Percentiles rank a stretch among this genome's conserved stretches.
Conservation (phyloP, 495 filamentous ascomycete genomes). For the Neurospora cerealis region DNA sequence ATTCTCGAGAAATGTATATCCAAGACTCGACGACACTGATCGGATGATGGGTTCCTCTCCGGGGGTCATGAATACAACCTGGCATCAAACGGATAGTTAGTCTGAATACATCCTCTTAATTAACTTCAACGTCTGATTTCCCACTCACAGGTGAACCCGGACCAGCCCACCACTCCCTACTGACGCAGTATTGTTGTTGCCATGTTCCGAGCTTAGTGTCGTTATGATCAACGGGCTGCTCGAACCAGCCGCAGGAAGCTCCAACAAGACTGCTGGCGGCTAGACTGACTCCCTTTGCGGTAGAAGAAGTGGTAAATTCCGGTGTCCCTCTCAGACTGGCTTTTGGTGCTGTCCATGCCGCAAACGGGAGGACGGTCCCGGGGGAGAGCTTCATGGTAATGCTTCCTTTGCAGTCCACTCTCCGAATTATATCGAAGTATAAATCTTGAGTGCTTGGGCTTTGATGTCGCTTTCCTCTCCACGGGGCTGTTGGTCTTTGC, state of each 20-base stretch:
- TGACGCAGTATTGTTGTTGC: constrained; percentile 17
- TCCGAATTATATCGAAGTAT: no score
- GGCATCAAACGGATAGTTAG: not conserved
- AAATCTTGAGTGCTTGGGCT: not conserved
- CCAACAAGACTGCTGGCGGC: not conserved
- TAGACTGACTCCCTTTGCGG: constrained; percentile 1
- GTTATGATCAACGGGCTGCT: constrained; percentile 16
- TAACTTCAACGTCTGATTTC: no score
- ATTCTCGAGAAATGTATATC: constrained; percentile 39
- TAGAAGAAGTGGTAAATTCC: not conserved
- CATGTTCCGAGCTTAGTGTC: constrained; percentile 9
- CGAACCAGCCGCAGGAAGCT: constrained; percentile 14
- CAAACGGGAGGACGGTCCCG: constrained; percentile 7
- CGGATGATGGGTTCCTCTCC: constrained; percentile 41
- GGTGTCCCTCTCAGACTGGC: constrained; percentile 3
- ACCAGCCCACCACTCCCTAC: constrained; percentile 11
- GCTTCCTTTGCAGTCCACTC: no score
- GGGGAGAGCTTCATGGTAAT: constrained; percentile 12
- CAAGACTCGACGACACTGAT: constrained; percentile 20
- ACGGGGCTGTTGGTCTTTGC: no score
- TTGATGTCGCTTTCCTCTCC: not conserved
- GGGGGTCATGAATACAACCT: constrained; percentile 48
- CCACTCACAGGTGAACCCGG: constrained; percentile 11
- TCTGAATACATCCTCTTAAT: not conserved
- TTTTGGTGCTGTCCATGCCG: constrained; percentile 10